Evolutionary conservation across 75 land plant genomes (phyloP), one percentile per base, ranked within the genome.

Genomic region (Ceratopteris richardii): DNA sequence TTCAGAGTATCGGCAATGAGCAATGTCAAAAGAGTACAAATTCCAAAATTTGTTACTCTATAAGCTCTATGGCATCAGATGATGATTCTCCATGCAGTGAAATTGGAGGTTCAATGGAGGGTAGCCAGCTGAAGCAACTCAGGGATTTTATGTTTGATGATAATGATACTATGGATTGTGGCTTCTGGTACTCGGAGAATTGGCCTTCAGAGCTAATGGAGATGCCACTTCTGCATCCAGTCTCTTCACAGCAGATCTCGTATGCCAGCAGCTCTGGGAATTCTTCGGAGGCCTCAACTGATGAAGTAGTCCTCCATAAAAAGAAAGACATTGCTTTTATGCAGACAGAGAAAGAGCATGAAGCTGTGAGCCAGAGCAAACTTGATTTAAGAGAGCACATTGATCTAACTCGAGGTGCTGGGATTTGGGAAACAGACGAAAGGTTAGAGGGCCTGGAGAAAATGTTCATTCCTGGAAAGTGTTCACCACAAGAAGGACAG

Each of bases 91-190:
- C 37, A 3, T 33, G 7, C 37, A 46, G 48, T 46, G n/a, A 17
- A 46, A 17, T 46, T 46, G 48, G 5, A 2, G 48, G 48, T 3
- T 46, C 48, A 46, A n/a, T 17, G 17, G 48, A 46, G 1, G 21
- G 48, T 14, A 20, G 21, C 3, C 48, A 46, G 2, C 21, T 46
- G 4, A 17, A 46, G 5, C 48, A 46, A 46, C 21, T 46, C 14
- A n/a, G 3, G 21, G 48, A 46, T 20, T 46, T 46, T 17, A 46
- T 46, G 48, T 46, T 46, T 46, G 48, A 46, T 46, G 48, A 46
- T 20, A 46, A 20, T 14, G 21, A 46, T 46, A 46, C 4, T n/a
- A 46, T 46, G 48, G 48, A 46, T 3, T 46, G 21, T 46, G 48
- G 12, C 5, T n/a, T n/a, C 17, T 5, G 21, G 21, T n/a, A 17